Evolutionary conservation across 768 basidiomycete genomes (phyloP), one percentile per base, ranked within the genome.

Genomic region (Xerocomus potaroensis): DNA sequence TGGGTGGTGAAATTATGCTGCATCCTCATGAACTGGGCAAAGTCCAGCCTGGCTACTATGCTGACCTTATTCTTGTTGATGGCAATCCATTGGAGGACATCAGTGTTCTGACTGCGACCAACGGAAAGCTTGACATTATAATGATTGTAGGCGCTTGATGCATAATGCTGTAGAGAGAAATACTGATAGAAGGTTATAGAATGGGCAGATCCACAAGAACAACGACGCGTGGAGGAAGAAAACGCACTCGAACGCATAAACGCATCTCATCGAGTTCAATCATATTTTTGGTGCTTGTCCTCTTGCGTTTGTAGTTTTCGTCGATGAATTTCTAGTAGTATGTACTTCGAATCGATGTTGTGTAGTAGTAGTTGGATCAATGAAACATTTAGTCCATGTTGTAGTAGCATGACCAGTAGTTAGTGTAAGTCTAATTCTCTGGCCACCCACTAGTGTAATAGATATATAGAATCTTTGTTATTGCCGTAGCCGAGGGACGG

Each of bases 21-120:
- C 69, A 62, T 39, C 65, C 68, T 1, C 40, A 69, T 16, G 67
- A 68, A n/a, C 53, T 70, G 5, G 69, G 68, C 2, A 69, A 69
- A 41, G 60, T 70, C 33, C 58, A 61, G 15, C 65, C 68, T 1
- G 69, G 69, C 9, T 70, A 62, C 48, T 70, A 63, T 16, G 68
- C 69, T 5, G 69, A 70, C 39, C 55, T 70, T 24, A 51, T 70
- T 24, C 63, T 70, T 12, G 63, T 70, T 2, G 58, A 66, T 41
- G 68, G 69, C 2, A 58, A 70, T 43, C 69, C 68, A 4, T 53
- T 69, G 15, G 60, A 70, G 12, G 65, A 70, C 43, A 69, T 69
- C 43, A 47, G 51, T 5, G 46, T 70, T 10, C 43, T 70, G 33
- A 66, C 65, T 4, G 48, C 60, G 48, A 54, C 57, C 46, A 55